phyloP scores from a whole-genome alignment of 202 grass and related monocot species.

The Panicum hallii region DNA sequence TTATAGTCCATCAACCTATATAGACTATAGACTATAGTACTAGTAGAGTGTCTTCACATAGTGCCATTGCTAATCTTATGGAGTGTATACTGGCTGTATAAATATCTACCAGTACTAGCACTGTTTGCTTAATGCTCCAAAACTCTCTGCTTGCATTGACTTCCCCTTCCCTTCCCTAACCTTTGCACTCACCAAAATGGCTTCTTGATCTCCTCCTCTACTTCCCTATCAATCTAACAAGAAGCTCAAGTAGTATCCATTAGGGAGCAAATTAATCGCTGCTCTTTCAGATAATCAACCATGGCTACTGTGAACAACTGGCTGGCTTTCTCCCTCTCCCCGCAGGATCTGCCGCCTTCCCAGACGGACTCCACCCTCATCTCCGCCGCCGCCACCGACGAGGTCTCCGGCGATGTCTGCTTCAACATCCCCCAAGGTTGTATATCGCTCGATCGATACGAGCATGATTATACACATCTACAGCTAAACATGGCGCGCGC shows the following conservation, averaged over 20 bases:
- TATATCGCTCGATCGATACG: not conserved
- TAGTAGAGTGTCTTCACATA: conserved; percentile 22
- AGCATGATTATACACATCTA: not conserved
- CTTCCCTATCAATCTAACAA: not conserved
- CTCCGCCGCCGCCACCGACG: conserved; percentile 40
- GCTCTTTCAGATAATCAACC: conserved; percentile 38
- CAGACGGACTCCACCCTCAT: conserved; percentile 55
- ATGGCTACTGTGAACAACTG: conserved; percentile 97
- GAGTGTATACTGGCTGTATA: conserved; percentile 44
- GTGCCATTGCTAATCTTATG: not conserved
- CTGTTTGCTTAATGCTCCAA: conserved; percentile 55
- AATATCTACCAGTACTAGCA: conserved; percentile 47
- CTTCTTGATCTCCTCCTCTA: conserved; percentile 45
- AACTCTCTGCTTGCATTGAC: conserved; percentile 43
- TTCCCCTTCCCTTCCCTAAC: conserved; percentile 39
- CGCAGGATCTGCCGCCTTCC: conserved; percentile 72
- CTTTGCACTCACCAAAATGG: conserved; percentile 45
- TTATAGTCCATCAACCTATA: not conserved
- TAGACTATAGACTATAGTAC: not conserved
- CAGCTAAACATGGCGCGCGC: not conserved
- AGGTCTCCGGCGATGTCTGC: conserved; percentile 55
- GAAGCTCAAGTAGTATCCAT: conserved; percentile 24
- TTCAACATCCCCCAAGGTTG: conserved; percentile 68
- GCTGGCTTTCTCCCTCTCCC: conserved; percentile 94
- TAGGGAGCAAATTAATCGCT: conserved; percentile 32